A percentile compares a stretch with the other conserved stretches of the same genome.
These are phyloP conservation scores for Ehretia macrophylla DNA, from an alignment of 257 asterid species.

Conservation along the genomic window DNA sequence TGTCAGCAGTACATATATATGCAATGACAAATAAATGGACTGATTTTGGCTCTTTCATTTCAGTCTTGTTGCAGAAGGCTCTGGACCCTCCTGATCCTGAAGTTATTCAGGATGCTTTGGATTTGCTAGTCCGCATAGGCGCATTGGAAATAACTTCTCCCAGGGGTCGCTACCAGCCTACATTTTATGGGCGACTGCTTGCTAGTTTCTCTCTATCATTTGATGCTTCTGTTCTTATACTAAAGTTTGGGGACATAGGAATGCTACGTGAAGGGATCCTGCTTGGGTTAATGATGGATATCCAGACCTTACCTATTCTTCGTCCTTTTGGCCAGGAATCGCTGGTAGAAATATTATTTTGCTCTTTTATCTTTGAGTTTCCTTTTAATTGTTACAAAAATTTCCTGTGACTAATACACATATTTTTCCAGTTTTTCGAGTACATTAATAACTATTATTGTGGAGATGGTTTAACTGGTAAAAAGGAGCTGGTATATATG, in stretches of 20 bases:
- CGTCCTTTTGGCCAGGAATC: constrained; percentile 78
- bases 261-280: constrained; percentile 94
- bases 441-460: constrained; percentile 46
- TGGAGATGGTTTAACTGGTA: constrained; percentile 59
- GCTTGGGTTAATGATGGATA: constrained; percentile 83
- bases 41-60: constrained; percentile 11
- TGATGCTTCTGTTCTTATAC: constrained; percentile 79
- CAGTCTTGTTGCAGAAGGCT: constrained; percentile 83
- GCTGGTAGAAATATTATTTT: constrained; percentile 40
- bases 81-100: constrained; percentile 80
- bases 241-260: constrained; percentile 76
- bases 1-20: too few relatives aligned
- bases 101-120: constrained; percentile 72
- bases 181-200: constrained; percentile 81
- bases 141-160: constrained; percentile 60
- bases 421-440: constrained; percentile 40
- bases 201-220: constrained; percentile 78
- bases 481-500: constrained; percentile 58
- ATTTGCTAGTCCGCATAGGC: constrained; percentile 54
- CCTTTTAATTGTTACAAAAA: constrained; percentile 7
- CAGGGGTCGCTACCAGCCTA: constrained; percentile 74
- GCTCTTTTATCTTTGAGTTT: constrained; percentile 12
- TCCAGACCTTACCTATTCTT: constrained; percentile 76
- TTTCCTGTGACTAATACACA: constrained; percentile 22
- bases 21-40: too few relatives aligned